phyloP scores from a whole-genome alignment of 495 filamentous ascomycete genomes.

The Neurospora sp. region DNA sequence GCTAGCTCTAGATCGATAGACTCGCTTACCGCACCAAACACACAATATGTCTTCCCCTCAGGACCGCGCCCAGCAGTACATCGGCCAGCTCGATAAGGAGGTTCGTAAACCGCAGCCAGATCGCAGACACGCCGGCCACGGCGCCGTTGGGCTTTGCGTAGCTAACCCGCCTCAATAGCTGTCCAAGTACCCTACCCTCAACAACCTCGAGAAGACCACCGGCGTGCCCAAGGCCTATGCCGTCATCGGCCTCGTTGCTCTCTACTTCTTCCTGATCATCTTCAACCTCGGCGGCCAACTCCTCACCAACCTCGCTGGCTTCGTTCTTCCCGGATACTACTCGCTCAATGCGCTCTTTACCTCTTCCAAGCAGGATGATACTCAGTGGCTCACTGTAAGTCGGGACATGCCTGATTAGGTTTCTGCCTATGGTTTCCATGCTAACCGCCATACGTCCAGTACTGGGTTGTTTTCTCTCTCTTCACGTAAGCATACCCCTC shows the following conservation, averaged over 20 bases:
- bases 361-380: slow-evolving; percentile 72
- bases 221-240: slow-evolving; percentile 93
- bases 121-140: slow-evolving; percentile 1
- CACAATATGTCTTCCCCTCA: slow-evolving; percentile 63
- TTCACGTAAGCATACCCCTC: slow-evolving; percentile 50
- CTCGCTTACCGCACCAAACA: not conserved
- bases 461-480: slow-evolving; percentile 95
- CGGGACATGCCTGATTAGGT: not conserved
- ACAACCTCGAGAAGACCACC: slow-evolving; percentile 95
- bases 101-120: slow-evolving; percentile 42
- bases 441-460: slow-evolving; percentile 46
- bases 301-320: slow-evolving; percentile 93
- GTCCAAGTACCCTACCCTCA: slow-evolving; percentile 88
- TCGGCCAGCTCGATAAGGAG: slow-evolving; percentile 95
- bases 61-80: slow-evolving; percentile 79
- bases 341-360: slow-evolving; percentile 86
- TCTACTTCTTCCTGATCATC: slow-evolving; percentile 98
- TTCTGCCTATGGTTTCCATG: not conserved
- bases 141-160: slow-evolving; percentile 5
- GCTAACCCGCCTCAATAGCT: slow-evolving; percentile 48
- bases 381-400: slow-evolving; percentile 66
- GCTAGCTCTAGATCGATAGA: slow-evolving; percentile 6
- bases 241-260: slow-evolving; percentile 69
- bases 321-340: slow-evolving; percentile 91
- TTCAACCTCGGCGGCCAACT: slow-evolving; percentile 98